Conservation (phyloP, 345 rosid species). For the Mercurialis annua region DNA sequence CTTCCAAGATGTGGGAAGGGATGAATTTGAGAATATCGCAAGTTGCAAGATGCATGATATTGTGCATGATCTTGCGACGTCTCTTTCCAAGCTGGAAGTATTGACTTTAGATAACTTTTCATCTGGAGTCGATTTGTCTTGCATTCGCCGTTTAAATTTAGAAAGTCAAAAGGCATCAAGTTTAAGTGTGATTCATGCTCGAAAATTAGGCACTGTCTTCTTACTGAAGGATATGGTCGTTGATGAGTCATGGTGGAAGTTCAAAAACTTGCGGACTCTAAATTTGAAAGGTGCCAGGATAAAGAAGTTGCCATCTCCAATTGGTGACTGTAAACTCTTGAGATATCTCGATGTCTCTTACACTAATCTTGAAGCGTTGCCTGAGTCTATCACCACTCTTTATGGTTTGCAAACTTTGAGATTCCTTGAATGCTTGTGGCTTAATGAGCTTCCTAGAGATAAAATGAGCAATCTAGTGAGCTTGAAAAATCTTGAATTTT, state of each 20-base stretch:
- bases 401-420: too few relatives aligned
- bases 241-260: too few relatives aligned
- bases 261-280: not conserved
- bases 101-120: not conserved
- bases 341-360: too few relatives aligned
- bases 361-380: too few relatives aligned
- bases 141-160: conserved; percentile 4
- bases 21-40: not conserved
- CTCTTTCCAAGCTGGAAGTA: conserved; percentile 10
- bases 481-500: too few relatives aligned
- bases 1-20: conserved; percentile 18
- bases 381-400: too few relatives aligned
- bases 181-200: not conserved
- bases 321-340: too few relatives aligned
- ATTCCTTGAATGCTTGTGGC: too few relatives aligned
- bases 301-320: too few relatives aligned
- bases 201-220: not conserved
- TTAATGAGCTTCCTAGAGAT: too few relatives aligned
- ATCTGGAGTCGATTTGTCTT: not conserved
- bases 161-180: not conserved
- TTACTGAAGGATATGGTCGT: not conserved
- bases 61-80: conserved; percentile 23
- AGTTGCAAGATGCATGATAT: conserved; percentile 19
- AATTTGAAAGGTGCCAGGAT: too few relatives aligned
- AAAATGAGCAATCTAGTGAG: too few relatives aligned